Evolutionary conservation across 108 stramenopile species (phyloP).

Genomic region (Skeletonema potamos): DNA sequence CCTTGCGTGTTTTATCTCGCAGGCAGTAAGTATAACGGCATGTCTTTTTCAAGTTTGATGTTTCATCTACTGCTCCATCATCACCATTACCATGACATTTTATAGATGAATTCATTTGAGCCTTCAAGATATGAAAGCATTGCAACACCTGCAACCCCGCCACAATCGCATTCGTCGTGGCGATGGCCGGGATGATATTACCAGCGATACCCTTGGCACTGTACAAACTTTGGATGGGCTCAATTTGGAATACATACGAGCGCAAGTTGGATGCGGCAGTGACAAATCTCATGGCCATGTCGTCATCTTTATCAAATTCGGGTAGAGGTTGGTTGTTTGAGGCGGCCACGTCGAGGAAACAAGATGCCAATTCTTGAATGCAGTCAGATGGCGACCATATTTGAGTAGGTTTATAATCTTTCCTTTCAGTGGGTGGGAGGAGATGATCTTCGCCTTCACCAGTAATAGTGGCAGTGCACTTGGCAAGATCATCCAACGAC

Average conservation of each 20-base stretch:
- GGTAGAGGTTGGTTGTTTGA: constrained; percentile 40
- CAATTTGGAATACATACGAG: constrained; percentile 84
- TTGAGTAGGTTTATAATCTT: constrained; percentile 39
- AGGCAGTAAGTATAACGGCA: constrained; percentile 79
- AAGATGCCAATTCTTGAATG: constrained; percentile 45
- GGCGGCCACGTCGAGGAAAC: constrained; percentile 49
- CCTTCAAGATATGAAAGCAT: constrained; percentile 68
- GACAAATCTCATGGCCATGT: constrained; percentile 93
- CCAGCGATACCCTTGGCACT: constrained; percentile 98
- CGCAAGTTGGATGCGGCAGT: constrained; percentile 94
- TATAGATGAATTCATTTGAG: constrained; percentile 32
- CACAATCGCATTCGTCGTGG: constrained; percentile 99
- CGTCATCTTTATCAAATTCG: constrained; percentile 95
- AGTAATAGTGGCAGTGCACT: constrained; percentile 5
- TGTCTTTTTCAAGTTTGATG: constrained; percentile 36
- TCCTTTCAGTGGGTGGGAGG: constrained; percentile 53
- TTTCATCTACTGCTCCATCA: constrained; percentile 2
- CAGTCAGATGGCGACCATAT: constrained; percentile 59
- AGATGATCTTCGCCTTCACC: constrained; percentile 25
- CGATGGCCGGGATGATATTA: constrained; percentile 99
- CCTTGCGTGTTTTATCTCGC: constrained; percentile 76
- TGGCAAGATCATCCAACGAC: constrained; percentile 25
- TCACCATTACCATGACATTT: not conserved
- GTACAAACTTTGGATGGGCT: constrained; percentile 81
- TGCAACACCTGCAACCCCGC: constrained; percentile 89